A percentile compares a stretch with the other conserved stretches of the same genome.
Evolutionary conservation across 2,329 filamentous ascomycete species (phyloP).

Genomic region (Tolypocladium guangdongense): DNA sequence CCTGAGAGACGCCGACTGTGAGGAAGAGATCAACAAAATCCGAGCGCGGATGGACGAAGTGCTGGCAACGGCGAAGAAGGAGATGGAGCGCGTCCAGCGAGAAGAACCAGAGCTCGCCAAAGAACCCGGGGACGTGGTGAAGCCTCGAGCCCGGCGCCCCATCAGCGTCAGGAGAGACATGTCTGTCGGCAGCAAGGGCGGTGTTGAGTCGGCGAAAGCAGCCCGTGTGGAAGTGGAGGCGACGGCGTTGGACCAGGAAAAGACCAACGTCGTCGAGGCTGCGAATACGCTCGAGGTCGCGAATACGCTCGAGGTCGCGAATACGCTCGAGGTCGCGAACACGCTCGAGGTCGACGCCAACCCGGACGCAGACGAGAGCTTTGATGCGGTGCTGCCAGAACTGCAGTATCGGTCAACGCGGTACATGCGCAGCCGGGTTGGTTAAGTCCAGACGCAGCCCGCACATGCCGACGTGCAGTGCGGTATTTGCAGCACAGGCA

Average conservation of each 20-base stretch:
- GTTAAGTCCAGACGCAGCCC: neutral
- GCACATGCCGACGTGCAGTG: neutral
- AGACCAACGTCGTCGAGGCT: slow-evolving; percentile 7
- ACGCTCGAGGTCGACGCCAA: slow-evolving; percentile 22
- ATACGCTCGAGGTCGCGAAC: slow-evolving; percentile 11
- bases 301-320: slow-evolving; percentile 11
- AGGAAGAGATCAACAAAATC: slow-evolving; percentile 62
- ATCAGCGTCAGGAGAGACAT: slow-evolving; percentile 41
- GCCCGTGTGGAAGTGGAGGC: slow-evolving; percentile 12
- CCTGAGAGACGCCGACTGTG: slow-evolving; percentile 76
- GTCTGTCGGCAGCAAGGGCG: slow-evolving; percentile 17
- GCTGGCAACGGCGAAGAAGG: slow-evolving; percentile 46
- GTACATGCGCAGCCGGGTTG: slow-evolving; percentile 20
- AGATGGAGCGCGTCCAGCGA: slow-evolving; percentile 43
- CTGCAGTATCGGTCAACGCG: slow-evolving; percentile 32
- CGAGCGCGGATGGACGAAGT: slow-evolving; percentile 54
- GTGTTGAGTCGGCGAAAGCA: slow-evolving; percentile 12
- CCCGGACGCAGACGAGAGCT: slow-evolving; percentile 30
- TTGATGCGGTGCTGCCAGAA: slow-evolving; percentile 26
- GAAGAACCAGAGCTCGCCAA: slow-evolving; percentile 38
- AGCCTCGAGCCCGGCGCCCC: slow-evolving; percentile 38
- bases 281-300: slow-evolving; percentile 20
- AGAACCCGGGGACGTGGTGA: slow-evolving; percentile 26
- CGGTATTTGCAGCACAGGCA: neutral
- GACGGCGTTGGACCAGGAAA: slow-evolving; percentile 5